Base-by-base conservation (phyloP, 1,284 basidiomycete genomes). In the Rhodotorula mucilaginosa region DNA sequence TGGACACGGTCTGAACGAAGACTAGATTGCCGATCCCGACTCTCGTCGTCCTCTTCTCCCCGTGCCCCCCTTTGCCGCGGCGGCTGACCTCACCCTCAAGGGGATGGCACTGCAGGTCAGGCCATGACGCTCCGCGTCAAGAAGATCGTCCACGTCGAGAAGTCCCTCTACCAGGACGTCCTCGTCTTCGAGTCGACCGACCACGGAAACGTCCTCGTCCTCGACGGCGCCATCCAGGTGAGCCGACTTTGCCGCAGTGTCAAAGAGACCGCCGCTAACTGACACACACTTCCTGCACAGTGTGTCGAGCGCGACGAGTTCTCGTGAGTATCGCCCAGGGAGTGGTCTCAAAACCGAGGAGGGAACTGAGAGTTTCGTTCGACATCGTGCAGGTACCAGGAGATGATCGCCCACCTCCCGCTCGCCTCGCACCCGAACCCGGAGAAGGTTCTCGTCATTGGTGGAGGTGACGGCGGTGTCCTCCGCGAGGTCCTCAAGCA, bases 361-460 rank as follows among this genome's bases (percentile, higher is more conserved):
- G 12, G 12, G 39, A 8, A 10, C 39, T 44, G 39, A 44, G 39
- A 44, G 39, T 12, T 13, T 44, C 39, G 8, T 34, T n/a, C 21
- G 16, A 26, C 29, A n/a, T n/a, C 13, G 46, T 31, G 31, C 77
- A 94, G 92, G n/a, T 98, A 98, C 83, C 97, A 99, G 82, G 96
- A 99, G 84, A 98, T 99, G 96, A 99, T 99, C 79, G 88, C 96
- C 26, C 95, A 98, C 83, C 84, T 99, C 63, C 96, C 96, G 52
- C 86, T 99, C 76, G 90, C 92, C 34, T 94, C 90, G 74, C 96
- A 99, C 83, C 96, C 97, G 46, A 92, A 97, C 85, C 97, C 96
- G 1, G 90, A 93, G 84, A 89, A 91, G 79, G 95, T 98, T 31
- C 88, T 99, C 52, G 94, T 99, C 69, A 96, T 99, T 73, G 96